Base-by-base conservation (phyloP, 2,329 filamentous ascomycete species). In the Xylaria digitata region DNA sequence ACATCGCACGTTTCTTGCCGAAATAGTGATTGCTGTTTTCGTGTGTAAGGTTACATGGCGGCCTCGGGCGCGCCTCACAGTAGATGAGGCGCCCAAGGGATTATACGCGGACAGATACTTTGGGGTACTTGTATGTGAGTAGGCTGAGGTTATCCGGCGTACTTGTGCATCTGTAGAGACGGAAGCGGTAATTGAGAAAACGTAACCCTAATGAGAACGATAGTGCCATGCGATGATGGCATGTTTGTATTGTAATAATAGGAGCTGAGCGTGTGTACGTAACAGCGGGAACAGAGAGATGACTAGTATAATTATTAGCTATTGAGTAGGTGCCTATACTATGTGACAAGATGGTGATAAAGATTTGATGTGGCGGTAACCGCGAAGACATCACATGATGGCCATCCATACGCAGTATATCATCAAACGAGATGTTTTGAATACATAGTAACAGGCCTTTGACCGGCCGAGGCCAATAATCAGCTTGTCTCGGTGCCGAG, bases 301-400 rank as follows among this genome's bases (percentile, higher is more conserved):
- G 23, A 26, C 9, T 15, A 13, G 34, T 13, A 13, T 6, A 34
- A 6, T 37, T 37, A 13, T 40, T 40, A 40, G 3, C 11, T 1
- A 15, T 49, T 26, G 21, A 19, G 23, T 42, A 34, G 32, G 45
- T 48, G 23, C 34, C 34, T 9, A 37, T 48, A 42, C 40, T 61
- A 43, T 52, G 46, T 55, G 40, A 55, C 50, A 26, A 55, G 40
- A 42, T 42, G 53, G 53, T 66, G 58, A 59, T 15, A 37, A 30
- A 32, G 42, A 52, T 17, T 13, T 15, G 37, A 40, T 5, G 13
- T 15, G 13, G 13, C 37, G 37, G 9, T 5, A 13, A 15, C 11
- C 11, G 32, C 32, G 48, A 52, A 4, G 32, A 37, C 5, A 21
- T 9, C 19, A 34, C n/a, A 50, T 37, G 49, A 21, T 37, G 21